A percentile compares a stretch with the other conserved stretches of the same genome.
These are phyloP conservation scores for Arthroderma sp. DNA, from an alignment of 2,329 filamentous ascomycete species.

Conservation along the genomic window DNA sequence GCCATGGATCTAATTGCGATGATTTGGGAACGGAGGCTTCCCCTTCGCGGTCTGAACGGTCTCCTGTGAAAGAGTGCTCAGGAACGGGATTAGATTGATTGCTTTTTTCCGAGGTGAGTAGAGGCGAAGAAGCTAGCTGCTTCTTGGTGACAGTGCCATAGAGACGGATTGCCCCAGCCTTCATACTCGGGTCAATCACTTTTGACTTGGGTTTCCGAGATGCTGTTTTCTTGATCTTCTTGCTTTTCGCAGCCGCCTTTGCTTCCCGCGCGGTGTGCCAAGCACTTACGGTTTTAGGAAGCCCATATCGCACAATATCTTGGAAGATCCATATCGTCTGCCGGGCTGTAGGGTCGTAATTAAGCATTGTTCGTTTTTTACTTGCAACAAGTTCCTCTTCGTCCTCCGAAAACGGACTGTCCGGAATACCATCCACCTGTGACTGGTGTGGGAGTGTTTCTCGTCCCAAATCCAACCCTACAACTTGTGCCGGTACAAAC, in stretches of 20 bases:
- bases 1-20: neutral
- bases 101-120: too few species aligned
- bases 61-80: too few species aligned
- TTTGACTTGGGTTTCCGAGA: slow-evolving; percentile 24
- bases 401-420: slow-evolving; percentile 23
- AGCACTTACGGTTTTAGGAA: slow-evolving; percentile 50
- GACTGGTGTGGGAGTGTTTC: slow-evolving; percentile 33
- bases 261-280: slow-evolving; percentile 42
- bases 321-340: slow-evolving; percentile 59
- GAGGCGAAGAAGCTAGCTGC: slow-evolving; percentile 2
- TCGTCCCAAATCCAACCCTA: slow-evolving; percentile 59
- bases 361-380: slow-evolving; percentile 20
- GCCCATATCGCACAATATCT: slow-evolving; percentile 48
- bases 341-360: slow-evolving; percentile 50
- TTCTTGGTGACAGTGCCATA: slow-evolving; percentile 28
- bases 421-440: slow-evolving; percentile 1
- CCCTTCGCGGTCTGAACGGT: too few species aligned
- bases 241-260: slow-evolving; percentile 16
- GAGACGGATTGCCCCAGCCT: slow-evolving; percentile 27
- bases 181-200: slow-evolving; percentile 27
- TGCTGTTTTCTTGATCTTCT: slow-evolving; percentile 16
- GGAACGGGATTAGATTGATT: too few species aligned
- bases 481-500: slow-evolving; percentile 62
- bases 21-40: neutral
- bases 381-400: slow-evolving; percentile 16